Conservation (phyloP, 352 stramenopile genomes). For the Phytophthora hibernalis region DNA sequence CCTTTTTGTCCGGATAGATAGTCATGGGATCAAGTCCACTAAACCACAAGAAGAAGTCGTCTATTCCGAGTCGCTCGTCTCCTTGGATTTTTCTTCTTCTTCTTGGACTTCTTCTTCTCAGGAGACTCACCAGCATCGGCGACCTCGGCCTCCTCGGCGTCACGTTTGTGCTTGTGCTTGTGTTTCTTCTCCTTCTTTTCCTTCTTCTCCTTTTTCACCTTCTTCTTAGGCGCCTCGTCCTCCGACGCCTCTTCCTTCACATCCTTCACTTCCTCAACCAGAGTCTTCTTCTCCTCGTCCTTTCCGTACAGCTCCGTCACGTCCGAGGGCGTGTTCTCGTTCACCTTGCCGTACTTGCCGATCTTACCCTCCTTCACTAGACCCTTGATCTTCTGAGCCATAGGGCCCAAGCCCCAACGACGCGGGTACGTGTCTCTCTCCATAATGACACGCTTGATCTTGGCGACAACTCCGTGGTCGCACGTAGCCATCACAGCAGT, state of each 20-base stretch:
- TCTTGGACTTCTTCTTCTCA: slow-evolving; percentile 90
- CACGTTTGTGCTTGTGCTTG: slow-evolving; percentile 86
- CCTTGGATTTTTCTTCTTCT: slow-evolving; percentile 90
- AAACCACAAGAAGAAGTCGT: slow-evolving; percentile 17
- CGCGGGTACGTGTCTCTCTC: slow-evolving; percentile 99
- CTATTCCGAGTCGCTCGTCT: slow-evolving; percentile 80
- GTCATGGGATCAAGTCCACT: slow-evolving; percentile 36
- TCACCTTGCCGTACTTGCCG: slow-evolving; percentile 91
- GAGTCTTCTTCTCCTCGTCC: slow-evolving; percentile 60
- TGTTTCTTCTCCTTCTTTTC: slow-evolving; percentile 78
- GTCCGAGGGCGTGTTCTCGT: slow-evolving; percentile 83
- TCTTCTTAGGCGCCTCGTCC: slow-evolving; percentile 67
- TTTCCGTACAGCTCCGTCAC: slow-evolving; percentile 79
- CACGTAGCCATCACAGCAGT: slow-evolving; percentile 99
- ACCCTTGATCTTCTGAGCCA: slow-evolving; percentile 99
- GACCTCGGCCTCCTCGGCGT: slow-evolving; percentile 51
- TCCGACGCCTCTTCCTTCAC: slow-evolving; percentile 48
- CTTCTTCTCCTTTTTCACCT: slow-evolving; percentile 53
- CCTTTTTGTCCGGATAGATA: slow-evolving; percentile 36
- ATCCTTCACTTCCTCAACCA: slow-evolving; percentile 70
- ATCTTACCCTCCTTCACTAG: slow-evolving; percentile 96
- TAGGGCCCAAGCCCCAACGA: slow-evolving; percentile 98
- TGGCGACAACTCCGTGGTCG: slow-evolving; percentile 99
- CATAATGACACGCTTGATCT: slow-evolving; percentile 99
- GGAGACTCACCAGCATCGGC: slow-evolving; percentile 67